Percentiles rank a stretch among this genome's conserved stretches.
Evolutionary conservation across 257 asterid genomes (phyloP).

Genomic region (Solanum arcanum): DNA sequence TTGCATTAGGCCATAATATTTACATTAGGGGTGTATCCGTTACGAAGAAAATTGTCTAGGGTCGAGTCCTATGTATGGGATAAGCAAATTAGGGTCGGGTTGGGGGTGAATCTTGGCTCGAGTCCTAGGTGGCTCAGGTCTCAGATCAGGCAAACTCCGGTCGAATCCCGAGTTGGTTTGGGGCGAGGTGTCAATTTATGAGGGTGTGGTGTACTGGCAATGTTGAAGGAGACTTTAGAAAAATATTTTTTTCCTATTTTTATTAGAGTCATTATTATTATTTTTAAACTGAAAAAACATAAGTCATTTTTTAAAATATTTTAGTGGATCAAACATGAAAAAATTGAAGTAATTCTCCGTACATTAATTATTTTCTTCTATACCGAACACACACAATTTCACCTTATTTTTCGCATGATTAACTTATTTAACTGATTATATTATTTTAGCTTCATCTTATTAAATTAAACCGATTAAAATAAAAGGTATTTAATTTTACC

Average conservation of each 20-base stretch:
- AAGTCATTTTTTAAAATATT: too few relatives aligned
- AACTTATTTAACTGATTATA: neutral
- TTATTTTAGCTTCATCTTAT: too few relatives aligned
- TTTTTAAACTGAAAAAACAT: too few relatives aligned
- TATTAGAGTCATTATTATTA: too few relatives aligned
- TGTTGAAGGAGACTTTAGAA: too few relatives aligned
- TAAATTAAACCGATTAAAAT: too few relatives aligned
- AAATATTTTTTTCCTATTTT: too few relatives aligned
- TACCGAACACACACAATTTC: too few relatives aligned
- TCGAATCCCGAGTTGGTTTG: neutral
- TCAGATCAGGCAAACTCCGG: neutral
- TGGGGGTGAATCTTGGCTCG: neutral
- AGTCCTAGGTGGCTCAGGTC: neutral
- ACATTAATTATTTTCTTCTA: neutral
- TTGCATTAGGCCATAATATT: neutral
- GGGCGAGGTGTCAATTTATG: neutral
- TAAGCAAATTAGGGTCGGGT: neutral
- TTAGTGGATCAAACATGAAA: neutral
- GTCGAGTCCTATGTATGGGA: neutral
- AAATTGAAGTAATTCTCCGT: too few relatives aligned
- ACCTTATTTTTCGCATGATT: neutral
- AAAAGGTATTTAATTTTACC: neutral
- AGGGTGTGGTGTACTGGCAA: neutral
- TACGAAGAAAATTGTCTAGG: accelerated
- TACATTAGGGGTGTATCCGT: neutral